These are phyloP conservation scores for Kurtzmaniella cleridarum DNA, from an alignment of 805 yeast species.

Conservation along the genomic window DNA sequence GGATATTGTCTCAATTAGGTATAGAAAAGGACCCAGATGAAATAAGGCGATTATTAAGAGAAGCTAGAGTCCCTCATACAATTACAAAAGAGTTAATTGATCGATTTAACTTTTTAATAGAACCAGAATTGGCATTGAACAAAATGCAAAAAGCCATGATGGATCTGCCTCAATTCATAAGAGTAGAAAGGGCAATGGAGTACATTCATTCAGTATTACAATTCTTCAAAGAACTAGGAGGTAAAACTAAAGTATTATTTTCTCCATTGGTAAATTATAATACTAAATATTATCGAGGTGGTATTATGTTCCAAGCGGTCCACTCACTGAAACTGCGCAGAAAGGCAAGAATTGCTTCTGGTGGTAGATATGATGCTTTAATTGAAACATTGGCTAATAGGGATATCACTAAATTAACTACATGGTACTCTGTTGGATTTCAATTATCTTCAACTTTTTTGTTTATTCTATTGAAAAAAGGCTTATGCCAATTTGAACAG, in stretches of 20 bases:
- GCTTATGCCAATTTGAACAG: constrained; percentile 49
- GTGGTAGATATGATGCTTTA: constrained; percentile 86
- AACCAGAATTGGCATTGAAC: constrained; percentile 57
- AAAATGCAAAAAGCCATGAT: constrained; percentile 67
- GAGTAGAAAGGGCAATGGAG: constrained; percentile 57
- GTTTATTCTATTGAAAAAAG: constrained; percentile 36
- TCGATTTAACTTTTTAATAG: constrained; percentile 67
- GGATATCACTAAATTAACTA: constrained; percentile 17
- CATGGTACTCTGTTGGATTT: constrained; percentile 72
- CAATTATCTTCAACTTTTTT: constrained; percentile 55
- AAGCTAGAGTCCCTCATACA: constrained; percentile 73
- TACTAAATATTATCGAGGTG: constrained; percentile 69
- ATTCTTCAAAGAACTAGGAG: constrained; percentile 53
- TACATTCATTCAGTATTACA: constrained; percentile 58
- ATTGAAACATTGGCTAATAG: constrained; percentile 59
- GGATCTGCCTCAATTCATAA: constrained; percentile 59
- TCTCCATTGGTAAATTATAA: constrained; percentile 85
- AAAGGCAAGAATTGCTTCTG: constrained; percentile 67
- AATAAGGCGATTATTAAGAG: constrained; percentile 39
- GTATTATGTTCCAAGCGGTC: constrained; percentile 85
- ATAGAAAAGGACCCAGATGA: constrained; percentile 61
- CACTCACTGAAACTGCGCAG: constrained; percentile 49
- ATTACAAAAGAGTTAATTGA: constrained; percentile 73
- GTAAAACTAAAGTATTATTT: constrained; percentile 51
- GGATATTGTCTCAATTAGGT: constrained; percentile 72